Percentiles rank a stretch among this genome's conserved stretches.
Evolutionary conservation across 2,329 filamentous ascomycete species (phyloP).

Genomic region (Paracamarosporium sp.): DNA sequence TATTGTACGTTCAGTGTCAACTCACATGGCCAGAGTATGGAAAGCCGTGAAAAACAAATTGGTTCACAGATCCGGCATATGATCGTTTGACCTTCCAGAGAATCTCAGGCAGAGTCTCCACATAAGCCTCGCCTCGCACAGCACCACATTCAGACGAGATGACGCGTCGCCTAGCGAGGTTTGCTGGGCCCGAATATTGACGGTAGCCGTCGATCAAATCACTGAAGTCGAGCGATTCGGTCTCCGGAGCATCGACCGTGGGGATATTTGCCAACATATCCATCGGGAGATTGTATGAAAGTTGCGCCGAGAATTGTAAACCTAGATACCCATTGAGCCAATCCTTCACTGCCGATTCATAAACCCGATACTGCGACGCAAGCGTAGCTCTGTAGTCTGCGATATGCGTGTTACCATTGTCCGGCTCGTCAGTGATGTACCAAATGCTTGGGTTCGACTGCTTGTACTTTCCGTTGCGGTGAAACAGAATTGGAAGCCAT

Average conservation of each 20-base stretch:
- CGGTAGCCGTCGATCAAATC: conserved; percentile 41
- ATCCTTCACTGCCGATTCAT: conserved; percentile 31
- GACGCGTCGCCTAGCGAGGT: conserved; percentile 37
- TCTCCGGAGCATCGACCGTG: conserved; percentile 40
- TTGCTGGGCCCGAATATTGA: conserved; percentile 41
- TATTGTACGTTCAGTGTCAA: too few relatives aligned
- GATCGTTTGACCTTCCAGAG: conserved; percentile 48
- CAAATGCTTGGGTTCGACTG: conserved; percentile 11
- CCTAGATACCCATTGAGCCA: conserved; percentile 32
- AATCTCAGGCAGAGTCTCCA: conserved; percentile 36
- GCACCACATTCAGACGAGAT: conserved; percentile 45
- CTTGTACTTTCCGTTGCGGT: conserved; percentile 22
- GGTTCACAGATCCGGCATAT: conserved; percentile 52
- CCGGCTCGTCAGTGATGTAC: conserved; percentile 17
- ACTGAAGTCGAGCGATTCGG: conserved; percentile 42
- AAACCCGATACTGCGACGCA: conserved; percentile 34
- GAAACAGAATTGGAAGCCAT: conserved; percentile 40
- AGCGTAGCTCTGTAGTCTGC: conserved; percentile 37
- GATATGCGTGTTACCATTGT: conserved; percentile 26
- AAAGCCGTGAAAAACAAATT: conserved; percentile 54
- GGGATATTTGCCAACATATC: conserved; percentile 39
- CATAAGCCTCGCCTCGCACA: conserved; percentile 28
- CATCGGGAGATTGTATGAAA: conserved; percentile 44
- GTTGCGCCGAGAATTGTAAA: conserved; percentile 36
- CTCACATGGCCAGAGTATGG: conserved; percentile 49